phyloP scores from a whole-genome alignment of 768 basidiomycete species.

The Trametes cubensis region DNA sequence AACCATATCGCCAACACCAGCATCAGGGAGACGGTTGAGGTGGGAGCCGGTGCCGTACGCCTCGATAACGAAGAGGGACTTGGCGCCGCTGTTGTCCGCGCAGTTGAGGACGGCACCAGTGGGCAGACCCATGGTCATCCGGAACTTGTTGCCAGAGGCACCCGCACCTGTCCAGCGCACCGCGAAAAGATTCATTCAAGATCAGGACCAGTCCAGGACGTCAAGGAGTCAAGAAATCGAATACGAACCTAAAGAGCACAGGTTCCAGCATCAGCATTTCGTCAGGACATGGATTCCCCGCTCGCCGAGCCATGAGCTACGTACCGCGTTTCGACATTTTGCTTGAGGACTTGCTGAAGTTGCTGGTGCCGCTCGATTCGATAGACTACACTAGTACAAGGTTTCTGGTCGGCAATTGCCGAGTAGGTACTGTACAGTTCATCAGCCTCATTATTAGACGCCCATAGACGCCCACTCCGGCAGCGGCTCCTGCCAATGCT shows the following conservation, averaged over 20 bases:
- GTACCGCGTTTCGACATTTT: constrained; percentile 43
- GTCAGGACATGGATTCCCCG: constrained; percentile 4
- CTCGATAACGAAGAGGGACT: constrained; percentile 93
- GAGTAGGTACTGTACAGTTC: constrained; percentile 36
- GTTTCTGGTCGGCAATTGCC: constrained; percentile 33
- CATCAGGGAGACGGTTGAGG: constrained; percentile 96
- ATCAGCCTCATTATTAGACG: constrained; percentile 14
- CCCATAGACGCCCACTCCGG: neutral
- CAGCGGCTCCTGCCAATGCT: no score
- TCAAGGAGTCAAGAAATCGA: neutral
- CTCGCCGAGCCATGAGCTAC: constrained; percentile 12
- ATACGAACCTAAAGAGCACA: constrained; percentile 25
- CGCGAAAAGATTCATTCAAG: constrained; percentile 1
- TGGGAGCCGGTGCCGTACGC: constrained; percentile 95
- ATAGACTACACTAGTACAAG: constrained; percentile 24
- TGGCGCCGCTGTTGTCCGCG: constrained; percentile 99
- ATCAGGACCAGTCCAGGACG: constrained; percentile 13
- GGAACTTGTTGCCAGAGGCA: constrained; percentile 93
- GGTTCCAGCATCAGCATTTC: constrained; percentile 18
- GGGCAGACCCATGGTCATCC: constrained; percentile 91
- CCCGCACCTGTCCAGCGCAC: constrained; percentile 46
- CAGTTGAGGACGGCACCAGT: constrained; percentile 95
- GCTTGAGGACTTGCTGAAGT: constrained; percentile 33
- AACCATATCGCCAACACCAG: constrained; percentile 93
- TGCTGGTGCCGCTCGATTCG: constrained; percentile 27